phyloP scores from a whole-genome alignment of 306 rosid genomes.

The Cucurbita pepo region DNA sequence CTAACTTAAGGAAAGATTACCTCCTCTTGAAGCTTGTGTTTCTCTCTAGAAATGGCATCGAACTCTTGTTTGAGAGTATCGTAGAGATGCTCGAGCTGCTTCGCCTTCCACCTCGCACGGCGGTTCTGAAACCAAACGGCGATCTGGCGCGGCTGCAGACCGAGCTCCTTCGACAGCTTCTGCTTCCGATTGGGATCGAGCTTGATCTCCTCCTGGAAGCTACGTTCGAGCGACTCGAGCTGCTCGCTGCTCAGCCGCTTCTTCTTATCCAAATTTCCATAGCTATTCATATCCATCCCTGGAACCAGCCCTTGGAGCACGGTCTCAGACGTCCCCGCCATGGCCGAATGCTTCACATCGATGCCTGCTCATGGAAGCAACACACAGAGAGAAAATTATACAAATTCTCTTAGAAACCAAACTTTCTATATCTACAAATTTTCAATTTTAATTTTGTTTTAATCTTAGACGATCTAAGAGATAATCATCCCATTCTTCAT shows the following conservation, averaged over 20 bases:
- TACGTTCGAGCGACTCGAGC: conserved; percentile 63
- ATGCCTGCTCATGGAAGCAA: neutral
- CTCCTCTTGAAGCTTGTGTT: conserved; percentile 73
- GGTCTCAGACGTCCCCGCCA: conserved; percentile 1
- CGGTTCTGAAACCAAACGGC: conserved; percentile 97
- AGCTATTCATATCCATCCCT: conserved; percentile 6
- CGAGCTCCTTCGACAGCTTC: conserved; percentile 79
- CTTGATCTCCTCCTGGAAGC: conserved; percentile 82
- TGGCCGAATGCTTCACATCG: conserved; percentile 6
- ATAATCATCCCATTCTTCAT: neutral
- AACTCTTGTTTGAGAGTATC: conserved; percentile 69
- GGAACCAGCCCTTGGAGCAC: neutral
- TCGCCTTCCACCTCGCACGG: conserved; percentile 86
- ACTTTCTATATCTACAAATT: neutral
- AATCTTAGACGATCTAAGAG: neutral
- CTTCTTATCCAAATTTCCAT: conserved; percentile 40
- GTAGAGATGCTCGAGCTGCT: conserved; percentile 79
- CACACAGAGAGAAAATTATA: too few relatives aligned
- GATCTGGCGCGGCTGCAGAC: conserved; percentile 88
- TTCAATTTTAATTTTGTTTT: neutral
- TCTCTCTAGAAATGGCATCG: conserved; percentile 56
- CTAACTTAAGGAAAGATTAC: conserved; percentile 12
- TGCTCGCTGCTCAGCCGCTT: conserved; percentile 62
- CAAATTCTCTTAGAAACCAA: too few relatives aligned
- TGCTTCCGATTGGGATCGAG: conserved; percentile 78